Base-by-base conservation (phyloP, 1,139 yeast species). In the Yamadazyma sp. region DNA sequence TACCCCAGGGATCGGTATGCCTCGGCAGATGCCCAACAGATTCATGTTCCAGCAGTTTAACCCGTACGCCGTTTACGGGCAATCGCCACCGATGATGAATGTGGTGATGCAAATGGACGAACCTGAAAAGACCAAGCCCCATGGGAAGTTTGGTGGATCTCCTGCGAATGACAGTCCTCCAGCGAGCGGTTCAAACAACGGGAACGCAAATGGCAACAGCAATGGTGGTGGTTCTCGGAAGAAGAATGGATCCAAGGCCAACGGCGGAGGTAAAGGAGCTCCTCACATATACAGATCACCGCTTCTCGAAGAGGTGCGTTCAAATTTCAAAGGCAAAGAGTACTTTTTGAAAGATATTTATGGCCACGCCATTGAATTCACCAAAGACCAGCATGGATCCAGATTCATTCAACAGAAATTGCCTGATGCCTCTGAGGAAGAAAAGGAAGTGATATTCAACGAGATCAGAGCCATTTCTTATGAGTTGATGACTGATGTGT, bases 351-450 rank as follows among this genome's bases (percentile, higher is more conserved):
- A 73, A 44, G 95, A 87, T 55, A 83, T 92, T 31, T 79, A 80
- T 52, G 96, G 96, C 5, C 92, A 87, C 60, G 94, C 94, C 5
- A 74, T 86, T 43, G 98, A 92, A 61, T 92, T 92, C 56, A 82
- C 96, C 41, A 88, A 88, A 49, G 98, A 94, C 62, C 99, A 92
- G 61, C 95, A 91, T 59, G 98, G 98, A 3, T 89, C 98, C 4
- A 73, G 99, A 46, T 94, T 92, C 52, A 91, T 92, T 47, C 99
- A 92, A 64, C 95, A 89, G 52, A 85, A 86, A 53, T 70, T 94
- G 26, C 86, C 83, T 10, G 64, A 62, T 5, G 84, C 95, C 1
- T 51, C 60, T 15, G 83, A 78, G 31, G 95, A 88, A 54, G 81
- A 75, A 42, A 87, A 85, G 53, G 95, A 87, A 53, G 79, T 77